These are phyloP conservation scores for Debaryomyces sp. DNA, from an alignment of 1,139 yeast genomes.

Conservation along the genomic window DNA sequence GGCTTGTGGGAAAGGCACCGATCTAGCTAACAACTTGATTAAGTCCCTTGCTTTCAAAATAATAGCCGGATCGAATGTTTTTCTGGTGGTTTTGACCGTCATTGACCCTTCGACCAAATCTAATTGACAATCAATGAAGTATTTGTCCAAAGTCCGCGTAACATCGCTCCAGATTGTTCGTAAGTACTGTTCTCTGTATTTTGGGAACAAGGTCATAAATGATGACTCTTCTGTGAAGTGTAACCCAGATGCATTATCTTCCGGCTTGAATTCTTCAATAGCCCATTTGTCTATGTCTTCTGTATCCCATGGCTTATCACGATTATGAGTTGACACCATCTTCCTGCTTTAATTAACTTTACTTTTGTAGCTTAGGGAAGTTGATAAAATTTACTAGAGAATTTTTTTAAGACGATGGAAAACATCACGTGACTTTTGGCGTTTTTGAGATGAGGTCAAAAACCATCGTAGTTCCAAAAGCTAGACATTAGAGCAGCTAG, in stretches of 20 bases:
- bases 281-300: conserved; percentile 95
- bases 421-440: conserved; percentile 1
- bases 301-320: conserved; percentile 98
- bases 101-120: conserved; percentile 95
- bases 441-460: conserved; percentile 7
- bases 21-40: conserved; percentile 89
- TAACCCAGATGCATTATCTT: conserved; percentile 81
- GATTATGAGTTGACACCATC: conserved; percentile 92
- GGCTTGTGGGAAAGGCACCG: conserved; percentile 98
- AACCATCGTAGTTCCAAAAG: neutral
- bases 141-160: conserved; percentile 72
- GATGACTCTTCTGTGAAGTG: conserved; percentile 94
- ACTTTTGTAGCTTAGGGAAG: neutral
- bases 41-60: conserved; percentile 93
- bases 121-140: conserved; percentile 76
- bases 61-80: conserved; percentile 93
- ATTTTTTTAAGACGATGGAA: neutral
- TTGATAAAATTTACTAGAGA: conserved; percentile 1
- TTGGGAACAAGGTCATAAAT: conserved; percentile 93
- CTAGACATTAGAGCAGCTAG: neutral
- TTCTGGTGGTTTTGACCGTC: conserved; percentile 95
- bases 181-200: conserved; percentile 89
- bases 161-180: conserved; percentile 94
- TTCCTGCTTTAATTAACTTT: conserved; percentile 9
- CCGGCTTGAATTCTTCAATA: conserved; percentile 85